Evolutionary conservation across 352 stramenopile species (phyloP).

Genomic region (Phytophthora idaei): DNA sequence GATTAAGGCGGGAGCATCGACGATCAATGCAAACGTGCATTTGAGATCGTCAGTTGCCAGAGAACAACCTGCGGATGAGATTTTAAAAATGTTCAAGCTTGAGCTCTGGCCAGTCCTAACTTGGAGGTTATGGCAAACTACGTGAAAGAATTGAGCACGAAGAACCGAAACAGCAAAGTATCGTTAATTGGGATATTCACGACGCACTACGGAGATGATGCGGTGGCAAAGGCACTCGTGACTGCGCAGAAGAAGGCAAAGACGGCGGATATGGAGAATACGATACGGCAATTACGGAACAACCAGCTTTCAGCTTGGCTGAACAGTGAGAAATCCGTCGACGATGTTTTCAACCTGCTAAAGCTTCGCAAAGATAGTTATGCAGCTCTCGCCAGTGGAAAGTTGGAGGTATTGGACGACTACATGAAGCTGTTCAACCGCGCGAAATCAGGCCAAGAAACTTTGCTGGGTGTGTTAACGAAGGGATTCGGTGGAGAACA

Average conservation of each 20-base stretch:
- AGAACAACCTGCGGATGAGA: neutral
- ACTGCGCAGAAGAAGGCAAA: neutral
- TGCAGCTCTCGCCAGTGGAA: neutral
- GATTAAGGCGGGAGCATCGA: neutral
- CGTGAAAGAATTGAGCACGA: no score
- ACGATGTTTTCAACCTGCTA: neutral
- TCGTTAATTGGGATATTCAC: no score
- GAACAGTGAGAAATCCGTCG: neutral
- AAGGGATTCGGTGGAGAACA: neutral
- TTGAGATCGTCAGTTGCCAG: neutral
- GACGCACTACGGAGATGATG: no score
- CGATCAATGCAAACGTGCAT: neutral
- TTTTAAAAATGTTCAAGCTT: neutral
- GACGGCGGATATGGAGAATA: no score
- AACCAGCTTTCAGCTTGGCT: no score
- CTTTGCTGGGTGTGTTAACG: neutral
- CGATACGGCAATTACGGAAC: no score
- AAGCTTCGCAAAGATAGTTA: neutral
- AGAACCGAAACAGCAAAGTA: no score
- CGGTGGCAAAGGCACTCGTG: neutral
- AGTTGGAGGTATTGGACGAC: neutral
- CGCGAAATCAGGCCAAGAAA: neutral
- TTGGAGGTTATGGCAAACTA: neutral
- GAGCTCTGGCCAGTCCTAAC: neutral
- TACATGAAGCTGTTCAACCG: neutral